Evolutionary conservation across 2,329 filamentous ascomycete genomes (phyloP).

Genomic region (Helotiales sp.): DNA sequence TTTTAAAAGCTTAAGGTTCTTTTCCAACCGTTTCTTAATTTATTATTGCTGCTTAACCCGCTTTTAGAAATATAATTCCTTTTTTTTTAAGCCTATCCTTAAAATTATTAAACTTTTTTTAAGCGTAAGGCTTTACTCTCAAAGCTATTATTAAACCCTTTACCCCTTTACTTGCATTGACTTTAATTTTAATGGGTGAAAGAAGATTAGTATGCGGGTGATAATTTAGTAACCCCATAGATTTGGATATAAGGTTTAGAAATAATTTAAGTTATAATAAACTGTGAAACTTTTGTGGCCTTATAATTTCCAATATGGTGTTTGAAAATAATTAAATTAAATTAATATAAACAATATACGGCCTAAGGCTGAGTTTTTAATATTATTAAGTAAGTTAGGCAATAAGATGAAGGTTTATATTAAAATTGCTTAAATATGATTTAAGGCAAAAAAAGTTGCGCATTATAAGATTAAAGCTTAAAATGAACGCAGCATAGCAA

Average conservation of each 20-base stretch:
- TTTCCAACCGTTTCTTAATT: constrained; percentile 10
- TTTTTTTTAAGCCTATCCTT: constrained; percentile 13
- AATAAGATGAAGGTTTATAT: constrained; percentile 1
- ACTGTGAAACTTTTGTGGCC: background rate
- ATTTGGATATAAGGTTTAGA: background rate
- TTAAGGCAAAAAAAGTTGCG: too few species aligned
- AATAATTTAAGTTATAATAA: constrained; percentile 12
- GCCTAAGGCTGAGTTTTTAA: constrained; percentile 11
- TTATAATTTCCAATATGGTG: constrained; percentile 10
- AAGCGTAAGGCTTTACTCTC: constrained; percentile 3
- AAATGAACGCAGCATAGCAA: too few species aligned
- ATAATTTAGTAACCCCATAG: background rate
- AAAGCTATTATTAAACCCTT: constrained; percentile 7
- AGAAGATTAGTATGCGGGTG: constrained; percentile 1
- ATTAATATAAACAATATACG: constrained; percentile 13
- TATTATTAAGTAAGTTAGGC: background rate
- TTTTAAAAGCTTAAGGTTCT: constrained; percentile 12
- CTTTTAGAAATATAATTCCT: constrained; percentile 18
- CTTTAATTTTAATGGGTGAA: background rate
- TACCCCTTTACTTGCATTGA: constrained; percentile 14
- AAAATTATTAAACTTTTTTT: constrained; percentile 7
- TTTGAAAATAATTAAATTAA: constrained; percentile 13
- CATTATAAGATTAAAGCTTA: too few species aligned
- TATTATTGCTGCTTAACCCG: constrained; percentile 2
- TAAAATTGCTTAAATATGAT: background rate